Base-by-base conservation (phyloP, 192 early-diverging fungal genomes). In the Lunasporangiospora selenospora region DNA sequence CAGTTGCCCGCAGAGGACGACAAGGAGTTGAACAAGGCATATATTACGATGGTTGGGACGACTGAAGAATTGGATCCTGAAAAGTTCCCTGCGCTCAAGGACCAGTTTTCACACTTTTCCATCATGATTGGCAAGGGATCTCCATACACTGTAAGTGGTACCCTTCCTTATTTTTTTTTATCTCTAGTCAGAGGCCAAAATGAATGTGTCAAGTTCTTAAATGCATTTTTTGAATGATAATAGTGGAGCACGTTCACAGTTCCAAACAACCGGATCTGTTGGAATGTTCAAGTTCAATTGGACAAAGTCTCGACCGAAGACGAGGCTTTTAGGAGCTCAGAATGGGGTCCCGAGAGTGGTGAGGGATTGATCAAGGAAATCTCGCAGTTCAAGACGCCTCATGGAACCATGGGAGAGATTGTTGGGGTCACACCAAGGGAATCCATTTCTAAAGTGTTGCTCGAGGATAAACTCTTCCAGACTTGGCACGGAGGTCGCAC, bases 391-490 rank as follows among this genome's bases (percentile, higher is more conserved):
- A 41, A 30, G 3, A 41, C 44, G 11, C 65, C 65, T 1, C 46
- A 21, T 2, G 65, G 65, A 12, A 59, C 31, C 2, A 67, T 67
- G 65, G 41, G 56, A 1, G 56, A 67, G 0, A 23, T 59, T 18
- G 39, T 66, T 26, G 65, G 59, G 13, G 50, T 19, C 5, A 67
- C 56, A 3, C 65, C 65, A 3, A 41, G 7, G 15, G 58, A 49
- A 1, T 4, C 53, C 26, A 67, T 67, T 18, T 67, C 65, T 18
- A 58, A 69, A 23, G 58, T 69, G 10, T 59, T 54, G 12, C 4
- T 69, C 2, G 66, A 69, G 34, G 58, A 70, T 30, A 70, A 70
- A 38, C 16, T 60, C 29, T 69, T 69, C 33, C 46, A 60, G 51
- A 60, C 66, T n/a, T 69, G 66, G 58, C 56, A 48, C 30, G 27